Base-by-base conservation (phyloP, 2,329 filamentous ascomycete species). In the Hymenoscyphus linearis region DNA sequence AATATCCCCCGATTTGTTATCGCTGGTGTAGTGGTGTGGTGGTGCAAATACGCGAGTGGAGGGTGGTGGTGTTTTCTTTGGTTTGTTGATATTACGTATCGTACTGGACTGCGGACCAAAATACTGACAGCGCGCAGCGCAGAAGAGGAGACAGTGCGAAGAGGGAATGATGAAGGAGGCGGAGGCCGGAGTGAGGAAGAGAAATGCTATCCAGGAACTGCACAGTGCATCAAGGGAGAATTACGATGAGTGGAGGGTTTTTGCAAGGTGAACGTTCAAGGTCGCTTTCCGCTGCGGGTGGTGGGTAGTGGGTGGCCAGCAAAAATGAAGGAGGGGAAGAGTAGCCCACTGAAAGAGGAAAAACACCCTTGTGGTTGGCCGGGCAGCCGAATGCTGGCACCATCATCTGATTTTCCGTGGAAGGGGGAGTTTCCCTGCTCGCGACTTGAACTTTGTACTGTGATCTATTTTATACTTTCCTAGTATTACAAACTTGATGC, bases 91-190 rank as follows among this genome's bases (percentile, higher is more conserved):
- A 55, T 57, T 58, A 58, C 31, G 31, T 31, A 31, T 31, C 31
- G 31, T 31, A n/a, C 31, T 31, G 31, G 6, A 31, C 53, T 40
- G 62, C 52, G 47, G 57, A 63, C 58, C 59, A 53, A 53, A 53
- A 53, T 61, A 47, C 37, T 40, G 65, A 52, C 37, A 50, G 65
- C 67, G 66, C 67, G 57, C 66, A 66, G 66, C 65, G 67, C 67
- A 37, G 52, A 50, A 54, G 27, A 53, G 40, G 16, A 31, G 16
- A n/a, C 13, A 34, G 27, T 34, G 27, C 31, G 27, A 34, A 53
- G n/a, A 27, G 56, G 37, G 26, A 35, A 64, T 60, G 57, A 64
- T 37, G 61, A 63, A 55, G 57, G 50, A 53, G 56, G 58, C 52
- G 44, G 55, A 64, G 57, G 56, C 57, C 52, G 44, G 55, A 64